Evolutionary conservation across 768 basidiomycete species (phyloP), one percentile per base, ranked within the genome.

Genomic region (Boletus fagicola): DNA sequence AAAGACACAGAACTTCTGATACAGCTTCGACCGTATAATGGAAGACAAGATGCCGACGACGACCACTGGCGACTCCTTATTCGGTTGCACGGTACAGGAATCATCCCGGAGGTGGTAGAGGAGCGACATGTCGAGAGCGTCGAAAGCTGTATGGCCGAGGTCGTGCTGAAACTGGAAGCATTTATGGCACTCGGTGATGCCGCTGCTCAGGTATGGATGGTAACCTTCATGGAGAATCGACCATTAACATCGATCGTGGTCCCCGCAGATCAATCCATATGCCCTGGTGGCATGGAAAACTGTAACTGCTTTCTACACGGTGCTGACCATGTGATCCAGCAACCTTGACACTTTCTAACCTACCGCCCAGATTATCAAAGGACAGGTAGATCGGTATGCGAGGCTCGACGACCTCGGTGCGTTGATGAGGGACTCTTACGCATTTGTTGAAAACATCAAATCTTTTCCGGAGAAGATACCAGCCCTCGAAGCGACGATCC

Each of bases 401-500:
- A 63, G 54, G 22, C 60, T 76, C 6, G 57, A 62, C 24, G 65
- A 65, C 18, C 69, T 76, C n/a, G 49, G 62, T 16, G 33, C 20
- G 0, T 51, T 69, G n/a, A 76, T 75, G 75, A 63, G 47, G 18
- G 65, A 69, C 5, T 57, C 68, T 18, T 75, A 73, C 43, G 40
- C 57, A 4, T 75, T 76, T 40, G 70, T 73, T 9, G 68, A 74
- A 28, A 61, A 58, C 9, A 53, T 76, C 18, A 59, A 65, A 28
- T 59, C 48, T 4, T 64, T 75, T 18, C 64, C 68, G 7, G 62
- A 68, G 47, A 72, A 57, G 44, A 64, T 75, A 40, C 60, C 65
- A 22, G 15, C 38, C 4, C 67, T 75, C 3, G 68, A 76, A 45
- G 57, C 61, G 31, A 64, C 61, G 15, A 65, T 76, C 47, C 53